Conservation (phyloP, 352 stramenopile species). For the Phytophthora europaea region DNA sequence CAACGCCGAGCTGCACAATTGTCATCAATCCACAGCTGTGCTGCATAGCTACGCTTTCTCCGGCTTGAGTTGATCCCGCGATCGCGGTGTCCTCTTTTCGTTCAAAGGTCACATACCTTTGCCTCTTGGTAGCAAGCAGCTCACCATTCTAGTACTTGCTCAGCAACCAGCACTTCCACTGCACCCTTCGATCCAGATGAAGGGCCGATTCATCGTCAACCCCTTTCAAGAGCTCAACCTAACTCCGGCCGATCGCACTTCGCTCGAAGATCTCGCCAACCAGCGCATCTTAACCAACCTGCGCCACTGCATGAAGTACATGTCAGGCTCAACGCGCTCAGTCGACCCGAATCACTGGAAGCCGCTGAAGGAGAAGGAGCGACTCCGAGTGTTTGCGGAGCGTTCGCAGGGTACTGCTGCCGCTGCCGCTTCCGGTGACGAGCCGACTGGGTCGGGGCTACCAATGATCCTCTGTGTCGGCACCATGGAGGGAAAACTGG, state of each 20-base stretch:
- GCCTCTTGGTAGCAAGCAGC: constrained; percentile 10
- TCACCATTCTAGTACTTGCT: constrained; percentile 25
- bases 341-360: constrained; percentile 42
- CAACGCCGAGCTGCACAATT: neutral
- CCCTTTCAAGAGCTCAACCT: constrained; percentile 40
- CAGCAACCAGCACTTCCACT: neutral
- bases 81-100: neutral
- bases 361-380: constrained; percentile 35
- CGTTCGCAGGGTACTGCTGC: constrained; percentile 7
- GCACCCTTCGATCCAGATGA: constrained; percentile 24
- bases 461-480: constrained; percentile 43
- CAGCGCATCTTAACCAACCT: constrained; percentile 33
- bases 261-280: constrained; percentile 38
- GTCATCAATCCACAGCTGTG: constrained; percentile 13
- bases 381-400: constrained; percentile 38
- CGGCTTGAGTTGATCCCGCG: neutral
- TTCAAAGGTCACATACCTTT: neutral
- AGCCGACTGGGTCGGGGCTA: constrained; percentile 24
- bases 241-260: constrained; percentile 16
- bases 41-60: constrained; percentile 18
- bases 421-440: constrained; percentile 8
- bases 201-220: constrained; percentile 45
- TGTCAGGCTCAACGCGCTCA: constrained; percentile 29
- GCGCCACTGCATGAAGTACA: constrained; percentile 31
- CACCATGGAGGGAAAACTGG: constrained; percentile 36